Evolutionary conservation across 176 grass and related monocot genomes (phyloP).

Genomic region (Zoysia japonica): DNA sequence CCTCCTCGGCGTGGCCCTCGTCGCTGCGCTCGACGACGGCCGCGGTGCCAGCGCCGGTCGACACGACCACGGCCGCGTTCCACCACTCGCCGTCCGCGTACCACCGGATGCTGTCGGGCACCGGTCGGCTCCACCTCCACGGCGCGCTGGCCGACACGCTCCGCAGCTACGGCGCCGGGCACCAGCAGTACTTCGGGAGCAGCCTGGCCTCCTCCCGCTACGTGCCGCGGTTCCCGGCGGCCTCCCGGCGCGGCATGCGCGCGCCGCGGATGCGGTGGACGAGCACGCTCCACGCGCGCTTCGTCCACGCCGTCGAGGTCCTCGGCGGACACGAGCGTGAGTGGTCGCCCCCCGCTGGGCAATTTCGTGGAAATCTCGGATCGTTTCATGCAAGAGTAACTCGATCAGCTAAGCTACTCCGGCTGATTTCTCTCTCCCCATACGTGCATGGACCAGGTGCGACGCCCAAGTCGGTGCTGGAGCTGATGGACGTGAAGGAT

Average conservation of each 20-base stretch:
- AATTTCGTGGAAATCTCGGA: conserved; percentile 1
- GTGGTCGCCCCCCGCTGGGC: background rate
- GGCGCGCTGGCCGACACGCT: conserved; percentile 44
- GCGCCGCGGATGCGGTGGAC: conserved; percentile 96
- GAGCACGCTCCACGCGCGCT: conserved; percentile 75
- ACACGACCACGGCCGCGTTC: conserved; percentile 16
- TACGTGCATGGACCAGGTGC: conserved; percentile 50
- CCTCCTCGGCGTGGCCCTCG: conserved; percentile 31
- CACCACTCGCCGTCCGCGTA: conserved; percentile 36
- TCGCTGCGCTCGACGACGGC: conserved; percentile 12
- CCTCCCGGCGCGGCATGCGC: conserved; percentile 59
- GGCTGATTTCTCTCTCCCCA: background rate
- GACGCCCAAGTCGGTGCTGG: conserved; percentile 85
- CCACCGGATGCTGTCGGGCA: conserved; percentile 56
- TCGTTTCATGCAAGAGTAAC: conserved; percentile 2
- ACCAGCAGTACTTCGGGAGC: background rate
- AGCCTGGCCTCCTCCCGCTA: conserved; percentile 42
- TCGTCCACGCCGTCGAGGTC: conserved; percentile 85
- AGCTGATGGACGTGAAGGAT: conserved; percentile 98
- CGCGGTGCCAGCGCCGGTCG: background rate
- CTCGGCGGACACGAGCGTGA: conserved; percentile 94
- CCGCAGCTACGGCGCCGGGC: conserved; percentile 25
- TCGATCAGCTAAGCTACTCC: background rate
- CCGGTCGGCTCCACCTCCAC: conserved; percentile 50
- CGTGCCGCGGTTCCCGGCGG: conserved; percentile 42